These are phyloP conservation scores for Citrus reticulata DNA, from an alignment of 345 rosid species.

Conservation along the genomic window DNA sequence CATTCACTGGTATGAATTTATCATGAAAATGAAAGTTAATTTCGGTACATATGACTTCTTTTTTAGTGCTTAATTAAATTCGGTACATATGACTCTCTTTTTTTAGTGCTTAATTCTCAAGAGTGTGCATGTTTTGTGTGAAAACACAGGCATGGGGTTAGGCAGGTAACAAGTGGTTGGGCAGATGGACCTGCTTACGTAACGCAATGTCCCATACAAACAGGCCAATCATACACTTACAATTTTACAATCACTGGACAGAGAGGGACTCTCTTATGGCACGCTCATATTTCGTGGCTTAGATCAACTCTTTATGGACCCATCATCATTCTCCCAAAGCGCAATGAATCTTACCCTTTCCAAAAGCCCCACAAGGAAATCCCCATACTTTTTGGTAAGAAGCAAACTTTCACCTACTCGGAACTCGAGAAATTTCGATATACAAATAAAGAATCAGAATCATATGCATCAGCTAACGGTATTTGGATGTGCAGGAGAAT, in stretches of 20 bases:
- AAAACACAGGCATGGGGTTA: constrained; percentile 51
- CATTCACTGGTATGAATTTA: constrained; percentile 46
- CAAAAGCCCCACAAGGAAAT: constrained; percentile 57
- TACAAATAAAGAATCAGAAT: background rate
- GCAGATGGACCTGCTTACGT: constrained; percentile 57
- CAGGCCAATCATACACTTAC: constrained; percentile 40
- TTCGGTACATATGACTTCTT: background rate
- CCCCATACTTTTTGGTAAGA: constrained; percentile 45
- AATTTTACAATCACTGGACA: constrained; percentile 64
- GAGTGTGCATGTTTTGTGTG: background rate
- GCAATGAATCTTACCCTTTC: constrained; percentile 48
- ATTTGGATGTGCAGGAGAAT: constrained; percentile 45
- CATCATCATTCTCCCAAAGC: constrained; percentile 52
- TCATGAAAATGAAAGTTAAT: background rate
- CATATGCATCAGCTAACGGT: background rate
- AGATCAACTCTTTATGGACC: constrained; percentile 53
- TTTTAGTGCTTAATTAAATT: background rate
- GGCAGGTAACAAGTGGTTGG: constrained; percentile 53
- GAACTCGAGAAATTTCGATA: background rate
- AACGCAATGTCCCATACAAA: constrained; percentile 63
- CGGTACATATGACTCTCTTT: background rate
- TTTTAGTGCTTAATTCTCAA: too few species aligned
- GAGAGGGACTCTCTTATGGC: constrained; percentile 64
- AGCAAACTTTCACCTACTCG: background rate
- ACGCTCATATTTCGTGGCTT: constrained; percentile 68